Conservation (phyloP, 768 basidiomycete genomes). For the Neoboletus brunneissimus region DNA sequence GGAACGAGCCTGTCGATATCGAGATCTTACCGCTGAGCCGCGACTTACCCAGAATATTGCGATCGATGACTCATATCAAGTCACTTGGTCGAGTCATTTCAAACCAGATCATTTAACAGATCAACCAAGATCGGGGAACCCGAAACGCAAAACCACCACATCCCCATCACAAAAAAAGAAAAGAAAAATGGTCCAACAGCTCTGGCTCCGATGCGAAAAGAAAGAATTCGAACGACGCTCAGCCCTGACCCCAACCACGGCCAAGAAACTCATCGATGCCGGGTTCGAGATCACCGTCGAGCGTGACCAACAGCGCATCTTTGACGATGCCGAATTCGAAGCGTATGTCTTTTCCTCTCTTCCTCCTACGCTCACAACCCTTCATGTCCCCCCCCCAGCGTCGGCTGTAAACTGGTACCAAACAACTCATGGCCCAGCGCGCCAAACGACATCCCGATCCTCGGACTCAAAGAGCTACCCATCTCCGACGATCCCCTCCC, state of each 20-base stretch:
- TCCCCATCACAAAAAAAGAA: background rate
- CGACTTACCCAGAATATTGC: too few species aligned
- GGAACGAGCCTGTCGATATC: too few species aligned
- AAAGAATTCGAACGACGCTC: slow-evolving; percentile 93
- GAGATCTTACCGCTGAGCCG: too few species aligned
- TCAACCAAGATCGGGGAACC: background rate
- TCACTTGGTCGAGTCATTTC: too few species aligned
- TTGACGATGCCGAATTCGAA: slow-evolving; percentile 90
- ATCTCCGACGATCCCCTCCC: slow-evolving; percentile 76
- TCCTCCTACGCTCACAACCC: background rate
- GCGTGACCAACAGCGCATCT: slow-evolving; percentile 90
- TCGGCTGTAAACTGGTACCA: slow-evolving; percentile 83
- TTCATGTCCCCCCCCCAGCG: slow-evolving; percentile 43
- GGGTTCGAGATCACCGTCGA: slow-evolving; percentile 92
- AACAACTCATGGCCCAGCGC: slow-evolving; percentile 90
- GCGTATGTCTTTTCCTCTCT: slow-evolving; percentile 52
- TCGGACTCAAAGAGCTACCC: slow-evolving; percentile 96
- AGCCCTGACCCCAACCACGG: slow-evolving; percentile 88
- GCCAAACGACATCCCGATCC: slow-evolving; percentile 70
- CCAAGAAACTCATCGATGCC: slow-evolving; percentile 81
- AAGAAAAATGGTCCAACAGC: slow-evolving; percentile 35
- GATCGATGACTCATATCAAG: too few species aligned
- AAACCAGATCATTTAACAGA: background rate
- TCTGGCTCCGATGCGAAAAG: slow-evolving; percentile 98
- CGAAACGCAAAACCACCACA: background rate